Percentiles rank a stretch among this genome's conserved stretches.
phyloP scores from a whole-genome alignment of 108 stramenopile species.

The Stephanodiscus triporus region DNA sequence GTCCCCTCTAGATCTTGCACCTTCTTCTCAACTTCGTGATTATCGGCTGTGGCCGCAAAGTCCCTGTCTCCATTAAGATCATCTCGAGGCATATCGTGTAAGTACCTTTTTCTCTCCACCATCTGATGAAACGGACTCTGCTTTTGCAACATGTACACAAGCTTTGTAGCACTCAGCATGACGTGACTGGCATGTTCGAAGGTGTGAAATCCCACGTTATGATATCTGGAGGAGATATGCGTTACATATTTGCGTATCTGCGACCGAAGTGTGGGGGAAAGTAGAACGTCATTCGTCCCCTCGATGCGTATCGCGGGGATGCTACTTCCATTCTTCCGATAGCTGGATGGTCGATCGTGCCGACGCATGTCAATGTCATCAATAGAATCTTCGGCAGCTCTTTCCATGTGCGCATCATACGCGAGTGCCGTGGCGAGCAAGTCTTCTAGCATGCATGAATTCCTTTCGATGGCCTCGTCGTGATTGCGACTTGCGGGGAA shows the following conservation, averaged over 20 bases:
- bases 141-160: constrained; percentile 24
- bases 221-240: constrained; percentile 12
- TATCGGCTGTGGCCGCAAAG: not conserved
- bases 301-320: not conserved
- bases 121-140: constrained; percentile 13
- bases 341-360: not conserved
- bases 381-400: not conserved
- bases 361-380: not conserved
- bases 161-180: constrained; percentile 28
- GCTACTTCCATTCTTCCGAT: not conserved
- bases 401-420: constrained; percentile 8
- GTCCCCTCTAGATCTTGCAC: not conserved
- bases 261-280: constrained; percentile 2
- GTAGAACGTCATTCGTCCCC: not conserved
- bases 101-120: not conserved
- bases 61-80: not conserved
- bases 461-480: constrained; percentile 5
- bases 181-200: constrained; percentile 42
- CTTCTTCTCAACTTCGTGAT: constrained; percentile 8
- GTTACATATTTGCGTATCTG: constrained; percentile 9
- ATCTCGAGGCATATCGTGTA: not conserved
- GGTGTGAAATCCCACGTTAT: constrained; percentile 29
- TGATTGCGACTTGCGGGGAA: not conserved
- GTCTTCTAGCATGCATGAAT: constrained; percentile 29
- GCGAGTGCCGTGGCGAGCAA: constrained; percentile 15